A percentile compares a stretch with the other conserved stretches of the same genome.
Conservation (phyloP, 129 eudicot species). For the Mikania micrantha region DNA sequence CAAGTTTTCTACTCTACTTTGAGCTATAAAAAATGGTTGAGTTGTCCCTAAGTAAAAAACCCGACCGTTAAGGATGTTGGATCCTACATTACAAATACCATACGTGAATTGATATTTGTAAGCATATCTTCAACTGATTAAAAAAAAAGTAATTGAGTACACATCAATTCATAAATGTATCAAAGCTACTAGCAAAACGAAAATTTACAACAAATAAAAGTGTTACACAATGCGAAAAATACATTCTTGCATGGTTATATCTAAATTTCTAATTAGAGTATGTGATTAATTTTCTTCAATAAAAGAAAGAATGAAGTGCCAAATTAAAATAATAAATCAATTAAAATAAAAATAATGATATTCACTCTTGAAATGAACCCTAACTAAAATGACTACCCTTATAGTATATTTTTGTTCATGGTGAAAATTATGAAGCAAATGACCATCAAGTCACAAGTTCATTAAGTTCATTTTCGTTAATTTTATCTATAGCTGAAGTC, state of each 20-base stretch:
- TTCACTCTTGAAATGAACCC: slow-evolving; percentile 27
- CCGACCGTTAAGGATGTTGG: no score
- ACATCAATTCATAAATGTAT: background rate
- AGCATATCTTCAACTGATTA: background rate
- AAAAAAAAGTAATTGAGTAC: background rate
- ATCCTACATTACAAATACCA: no score
- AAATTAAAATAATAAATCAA: slow-evolving; percentile 21
- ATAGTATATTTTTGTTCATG: background rate
- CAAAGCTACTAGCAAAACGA: background rate
- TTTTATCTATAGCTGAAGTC: slow-evolving; percentile 38
- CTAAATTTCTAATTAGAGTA: background rate
- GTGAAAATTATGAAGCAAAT: slow-evolving; percentile 18
- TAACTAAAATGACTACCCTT: slow-evolving; percentile 18
- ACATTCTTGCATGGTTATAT: slow-evolving; percentile 7
- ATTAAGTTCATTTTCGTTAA: slow-evolving; percentile 39
- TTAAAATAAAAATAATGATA: slow-evolving; percentile 10
- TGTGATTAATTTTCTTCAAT: background rate
- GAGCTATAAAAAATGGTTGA: no score
- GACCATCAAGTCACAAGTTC: slow-evolving; percentile 41
- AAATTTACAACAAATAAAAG: slow-evolving; percentile 14
- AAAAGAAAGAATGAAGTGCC: slow-evolving; percentile 17
- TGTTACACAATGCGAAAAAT: background rate
- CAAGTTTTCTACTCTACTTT: no score
- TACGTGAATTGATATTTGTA: background rate
- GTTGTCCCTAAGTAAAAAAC: no score